These are phyloP conservation scores for Cenchrus fungigraminus DNA, from an alignment of 176 grass and related monocot species.

Conservation along the genomic window DNA sequence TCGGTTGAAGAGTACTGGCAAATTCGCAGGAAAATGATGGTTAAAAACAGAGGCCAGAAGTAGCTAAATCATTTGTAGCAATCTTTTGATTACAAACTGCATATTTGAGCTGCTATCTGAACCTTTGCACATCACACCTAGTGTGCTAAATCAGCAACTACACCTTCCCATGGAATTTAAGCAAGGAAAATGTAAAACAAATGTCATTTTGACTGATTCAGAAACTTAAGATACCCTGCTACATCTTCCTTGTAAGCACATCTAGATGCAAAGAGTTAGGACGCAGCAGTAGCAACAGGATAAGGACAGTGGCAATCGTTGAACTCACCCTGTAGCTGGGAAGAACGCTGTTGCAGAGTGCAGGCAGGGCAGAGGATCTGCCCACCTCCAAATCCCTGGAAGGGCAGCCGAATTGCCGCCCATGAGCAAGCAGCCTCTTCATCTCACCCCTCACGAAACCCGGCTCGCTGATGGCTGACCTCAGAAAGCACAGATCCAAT, in stretches of 20 bases:
- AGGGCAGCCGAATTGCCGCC: not conserved
- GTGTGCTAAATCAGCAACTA: too few species aligned
- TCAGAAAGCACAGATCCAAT: not conserved
- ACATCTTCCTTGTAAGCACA: not conserved
- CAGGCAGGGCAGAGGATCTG: not conserved
- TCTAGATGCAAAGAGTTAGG: not conserved
- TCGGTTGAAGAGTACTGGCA: conserved; percentile 47
- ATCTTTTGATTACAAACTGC: not conserved
- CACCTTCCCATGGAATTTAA: not conserved
- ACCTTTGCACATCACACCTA: not conserved
- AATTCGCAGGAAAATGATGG: not conserved
- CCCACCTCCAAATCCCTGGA: not conserved
- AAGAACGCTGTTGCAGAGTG: not conserved
- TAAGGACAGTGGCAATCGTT: not conserved
- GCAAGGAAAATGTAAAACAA: not conserved
- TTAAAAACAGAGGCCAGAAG: not conserved
- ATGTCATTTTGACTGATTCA: not conserved
- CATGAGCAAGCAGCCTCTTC: conserved; percentile 53
- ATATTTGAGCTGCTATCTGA: not conserved
- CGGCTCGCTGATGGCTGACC: not conserved
- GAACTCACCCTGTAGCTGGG: conserved; percentile 39
- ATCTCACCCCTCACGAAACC: not conserved
- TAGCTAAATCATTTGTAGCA: not conserved
- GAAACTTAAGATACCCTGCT: not conserved
- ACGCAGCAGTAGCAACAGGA: too few species aligned